A percentile compares a stretch with the other conserved stretches of the same genome.
These are phyloP conservation scores for Lachancea dasiensis DNA, from an alignment of 805 yeast genomes.

Conservation along the genomic window DNA sequence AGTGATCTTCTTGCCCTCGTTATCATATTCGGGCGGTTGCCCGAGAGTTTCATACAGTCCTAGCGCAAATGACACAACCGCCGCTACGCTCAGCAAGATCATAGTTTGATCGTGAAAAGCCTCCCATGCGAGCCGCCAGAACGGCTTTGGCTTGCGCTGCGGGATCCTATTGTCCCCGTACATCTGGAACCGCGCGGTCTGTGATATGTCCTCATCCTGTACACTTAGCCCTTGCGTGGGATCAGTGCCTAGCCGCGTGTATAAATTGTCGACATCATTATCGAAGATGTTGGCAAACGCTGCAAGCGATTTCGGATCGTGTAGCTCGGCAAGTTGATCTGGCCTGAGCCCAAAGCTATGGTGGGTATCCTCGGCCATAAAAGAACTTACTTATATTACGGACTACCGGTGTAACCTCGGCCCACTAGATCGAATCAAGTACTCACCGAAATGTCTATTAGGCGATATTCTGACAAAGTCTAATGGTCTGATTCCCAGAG, in stretches of 20 bases:
- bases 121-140: slow-evolving; percentile 62
- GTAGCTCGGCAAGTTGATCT: slow-evolving; percentile 24
- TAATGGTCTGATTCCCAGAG: too few relatives aligned
- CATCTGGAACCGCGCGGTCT: slow-evolving; percentile 19
- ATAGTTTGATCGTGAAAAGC: slow-evolving; percentile 90
- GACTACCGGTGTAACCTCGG: too few relatives aligned
- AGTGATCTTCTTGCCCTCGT: slow-evolving; percentile 70
- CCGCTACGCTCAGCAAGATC: slow-evolving; percentile 77
- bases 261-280: slow-evolving; percentile 18
- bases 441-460: too few relatives aligned
- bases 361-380: too few relatives aligned
- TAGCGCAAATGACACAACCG: slow-evolving; percentile 78
- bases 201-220: slow-evolving; percentile 9
- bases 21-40: slow-evolving; percentile 69
- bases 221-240: slow-evolving; percentile 19
- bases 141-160: slow-evolving; percentile 59
- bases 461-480: too few relatives aligned
- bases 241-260: slow-evolving; percentile 22
- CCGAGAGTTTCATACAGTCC: slow-evolving; percentile 93
- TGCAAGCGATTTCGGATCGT: slow-evolving; percentile 30
- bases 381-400: too few relatives aligned
- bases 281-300: slow-evolving; percentile 22
- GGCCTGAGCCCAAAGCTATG: slow-evolving; percentile 12
- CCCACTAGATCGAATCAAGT: too few relatives aligned
- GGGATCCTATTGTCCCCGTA: slow-evolving; percentile 77